phyloP scores from a whole-genome alignment of 164 flowering plant genomes.

The Euptelea pleiosperma region DNA sequence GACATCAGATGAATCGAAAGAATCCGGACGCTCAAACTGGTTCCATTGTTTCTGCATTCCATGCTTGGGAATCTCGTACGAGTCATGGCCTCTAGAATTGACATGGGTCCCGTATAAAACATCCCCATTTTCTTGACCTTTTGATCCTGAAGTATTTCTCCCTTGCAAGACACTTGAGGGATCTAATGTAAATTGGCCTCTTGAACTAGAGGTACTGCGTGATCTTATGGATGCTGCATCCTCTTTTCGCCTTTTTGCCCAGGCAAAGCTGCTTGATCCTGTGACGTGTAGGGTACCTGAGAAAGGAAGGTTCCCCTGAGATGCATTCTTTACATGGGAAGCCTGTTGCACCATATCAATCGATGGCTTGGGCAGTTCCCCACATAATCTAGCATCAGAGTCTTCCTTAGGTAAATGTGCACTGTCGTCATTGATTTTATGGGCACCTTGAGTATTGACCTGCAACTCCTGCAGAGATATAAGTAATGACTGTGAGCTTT shows the following conservation, averaged over 20 bases:
- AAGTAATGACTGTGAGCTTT: conserved; percentile 1
- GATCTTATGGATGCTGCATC: conserved; percentile 45
- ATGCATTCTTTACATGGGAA: conserved; percentile 64
- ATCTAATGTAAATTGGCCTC: conserved; percentile 44
- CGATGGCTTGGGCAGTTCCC: conserved; percentile 28
- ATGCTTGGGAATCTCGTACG: conserved; percentile 42
- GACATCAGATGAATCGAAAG: conserved; percentile 74
- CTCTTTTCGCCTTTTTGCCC: conserved; percentile 77
- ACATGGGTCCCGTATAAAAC: conserved; percentile 21
- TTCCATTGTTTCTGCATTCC: conserved; percentile 53
- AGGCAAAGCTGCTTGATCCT: conserved; percentile 86
- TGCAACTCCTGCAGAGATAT: conserved; percentile 32
- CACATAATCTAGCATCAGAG: conserved; percentile 10
- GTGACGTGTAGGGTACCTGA: conserved; percentile 82
- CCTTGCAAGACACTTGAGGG: conserved; percentile 25
- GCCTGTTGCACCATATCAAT: conserved; percentile 33
- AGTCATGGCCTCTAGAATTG: conserved; percentile 43
- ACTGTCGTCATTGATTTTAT: conserved; percentile 17
- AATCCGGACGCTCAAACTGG: conserved; percentile 70
- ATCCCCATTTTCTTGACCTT: conserved; percentile 38
- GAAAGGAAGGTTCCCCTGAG: conserved; percentile 77
- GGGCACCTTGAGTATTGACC: conserved; percentile 14
- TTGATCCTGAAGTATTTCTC: conserved; percentile 40
- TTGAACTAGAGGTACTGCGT: conserved; percentile 65
- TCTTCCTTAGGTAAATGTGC: conserved; percentile 18